Evolutionary conservation across 139 green algal species (phyloP).

Genomic region (Spirogloea muscicola): DNA sequence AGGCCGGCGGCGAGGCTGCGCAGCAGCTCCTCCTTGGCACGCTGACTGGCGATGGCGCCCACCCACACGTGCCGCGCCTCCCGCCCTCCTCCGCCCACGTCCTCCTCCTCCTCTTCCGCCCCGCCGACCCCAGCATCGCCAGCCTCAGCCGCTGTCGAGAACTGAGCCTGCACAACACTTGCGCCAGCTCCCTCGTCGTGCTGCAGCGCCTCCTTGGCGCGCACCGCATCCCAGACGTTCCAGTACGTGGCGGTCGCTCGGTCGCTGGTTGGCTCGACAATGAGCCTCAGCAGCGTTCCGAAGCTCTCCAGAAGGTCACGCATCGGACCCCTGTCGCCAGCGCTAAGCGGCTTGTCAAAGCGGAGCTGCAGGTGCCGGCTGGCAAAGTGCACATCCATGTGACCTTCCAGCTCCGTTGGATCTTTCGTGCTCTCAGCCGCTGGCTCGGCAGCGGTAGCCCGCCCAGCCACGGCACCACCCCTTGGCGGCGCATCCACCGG

Average conservation of each 20-base stretch:
- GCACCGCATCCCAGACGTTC: constrained; percentile 27
- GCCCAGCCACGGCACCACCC: too few relatives aligned
- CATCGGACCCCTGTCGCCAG: too few relatives aligned
- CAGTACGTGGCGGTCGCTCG: neutral
- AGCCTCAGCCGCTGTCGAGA: constrained; percentile 1
- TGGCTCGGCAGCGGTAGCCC: too few relatives aligned
- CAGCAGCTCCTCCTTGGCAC: constrained; percentile 46
- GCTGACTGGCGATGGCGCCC: constrained; percentile 32
- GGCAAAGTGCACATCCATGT: too few relatives aligned
- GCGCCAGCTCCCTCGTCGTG: constrained; percentile 10
- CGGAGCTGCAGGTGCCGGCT: too few relatives aligned
- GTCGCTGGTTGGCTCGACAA: too few relatives aligned
- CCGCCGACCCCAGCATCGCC: neutral
- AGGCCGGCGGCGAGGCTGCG: neutral
- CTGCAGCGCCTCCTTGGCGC: constrained; percentile 36
- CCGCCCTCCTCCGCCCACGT: neutral
- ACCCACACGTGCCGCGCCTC: constrained; percentile 35
- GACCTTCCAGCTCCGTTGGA: too few relatives aligned
- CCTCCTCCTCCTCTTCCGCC: constrained; percentile 7
- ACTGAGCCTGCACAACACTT: constrained; percentile 32
- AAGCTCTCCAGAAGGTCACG: too few relatives aligned
- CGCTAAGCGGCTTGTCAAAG: too few relatives aligned
- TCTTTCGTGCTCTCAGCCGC: too few relatives aligned
- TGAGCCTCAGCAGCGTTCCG: too few relatives aligned
- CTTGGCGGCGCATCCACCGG: too few relatives aligned